Base-by-base conservation (phyloP, 176 grass and related monocot genomes). In the Musa beccarii region DNA sequence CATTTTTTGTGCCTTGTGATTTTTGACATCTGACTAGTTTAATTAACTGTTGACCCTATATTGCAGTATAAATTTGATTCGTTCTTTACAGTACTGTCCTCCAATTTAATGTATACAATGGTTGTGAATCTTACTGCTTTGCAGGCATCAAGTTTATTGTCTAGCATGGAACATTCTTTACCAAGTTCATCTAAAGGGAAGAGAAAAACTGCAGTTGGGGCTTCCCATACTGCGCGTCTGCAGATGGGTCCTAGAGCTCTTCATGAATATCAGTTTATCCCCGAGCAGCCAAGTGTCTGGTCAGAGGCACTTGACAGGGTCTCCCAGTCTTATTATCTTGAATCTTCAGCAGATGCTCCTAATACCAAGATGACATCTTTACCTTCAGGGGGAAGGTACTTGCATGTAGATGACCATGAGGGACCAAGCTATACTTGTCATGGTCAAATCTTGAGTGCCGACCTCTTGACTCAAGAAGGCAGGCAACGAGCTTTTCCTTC, bases 251-350 rank as follows among this genome's bases (percentile, higher is more conserved):
- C 87, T 77, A 87, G 75, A n/a, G 78, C 88, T 74, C 84, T 85
- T 72, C 88, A 75, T 61, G 95, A 94, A 59, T 91, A 94, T 22
- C 95, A 89, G 63, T 99, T 99, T 86, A 80, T 99, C 73, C 88
- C 95, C 19, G 86, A 99, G 69, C 88, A 91, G 67, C 79, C 94
- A 71, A 89, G 72, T 67, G 79, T 53, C 59, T 22, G 15, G 49
- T 73, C 69, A 34, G 87, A 87, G 72, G 73, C 75, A 71, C 82
- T 87, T 84, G 94, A 98, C 71, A 85, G 83, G 80, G 78, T 76
- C 71, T 78, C 75, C 61, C 84, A 80, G 59, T 61, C 86, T 0
- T 84, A 74, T 64, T 85, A 79, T 23, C 94, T 89, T 83, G 86
- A 94, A 75, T 70, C 77, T 85, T 50, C 88, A 78, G n/a, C 72